Percentiles rank a stretch among this genome's conserved stretches.
Evolutionary conservation across 441 rosid species (phyloP).

Genomic region (Bruguiera hainesii): DNA sequence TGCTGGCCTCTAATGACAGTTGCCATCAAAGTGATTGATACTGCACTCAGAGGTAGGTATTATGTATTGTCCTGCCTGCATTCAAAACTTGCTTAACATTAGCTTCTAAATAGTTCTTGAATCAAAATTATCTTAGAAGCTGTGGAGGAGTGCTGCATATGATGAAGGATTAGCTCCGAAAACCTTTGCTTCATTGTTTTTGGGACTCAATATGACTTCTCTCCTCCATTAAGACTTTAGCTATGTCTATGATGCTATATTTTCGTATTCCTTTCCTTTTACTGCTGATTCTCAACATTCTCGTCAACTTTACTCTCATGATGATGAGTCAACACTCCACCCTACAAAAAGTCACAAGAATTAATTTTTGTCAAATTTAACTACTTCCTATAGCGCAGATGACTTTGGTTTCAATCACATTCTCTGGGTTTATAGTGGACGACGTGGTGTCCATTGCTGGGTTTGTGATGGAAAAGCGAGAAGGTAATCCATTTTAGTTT

Average conservation of each 20-base stretch:
- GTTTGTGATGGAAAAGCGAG: conserved; percentile 95
- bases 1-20: conserved; percentile 97
- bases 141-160: too few species aligned
- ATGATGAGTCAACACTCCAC: neutral
- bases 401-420: conserved; percentile 88
- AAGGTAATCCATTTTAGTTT: conserved; percentile 40
- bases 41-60: conserved; percentile 66
- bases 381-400: conserved; percentile 42
- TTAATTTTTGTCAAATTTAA: neutral
- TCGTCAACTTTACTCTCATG: neutral
- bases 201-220: too few species aligned
- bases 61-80: neutral
- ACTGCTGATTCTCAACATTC: neutral
- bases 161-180: too few species aligned
- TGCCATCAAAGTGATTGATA: conserved; percentile 89
- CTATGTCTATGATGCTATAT: too few species aligned
- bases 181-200: too few species aligned
- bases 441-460: conserved; percentile 99
- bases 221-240: too few species aligned
- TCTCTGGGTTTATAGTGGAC: conserved; percentile 96
- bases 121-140: too few species aligned
- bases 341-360: neutral
- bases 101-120: too few species aligned
- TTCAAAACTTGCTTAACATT: neutral
- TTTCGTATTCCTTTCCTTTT: too few species aligned